Evolutionary conservation across 495 filamentous ascomycete species (phyloP), one percentile per base, ranked within the genome.

Genomic region (Bacidia rubella): DNA sequence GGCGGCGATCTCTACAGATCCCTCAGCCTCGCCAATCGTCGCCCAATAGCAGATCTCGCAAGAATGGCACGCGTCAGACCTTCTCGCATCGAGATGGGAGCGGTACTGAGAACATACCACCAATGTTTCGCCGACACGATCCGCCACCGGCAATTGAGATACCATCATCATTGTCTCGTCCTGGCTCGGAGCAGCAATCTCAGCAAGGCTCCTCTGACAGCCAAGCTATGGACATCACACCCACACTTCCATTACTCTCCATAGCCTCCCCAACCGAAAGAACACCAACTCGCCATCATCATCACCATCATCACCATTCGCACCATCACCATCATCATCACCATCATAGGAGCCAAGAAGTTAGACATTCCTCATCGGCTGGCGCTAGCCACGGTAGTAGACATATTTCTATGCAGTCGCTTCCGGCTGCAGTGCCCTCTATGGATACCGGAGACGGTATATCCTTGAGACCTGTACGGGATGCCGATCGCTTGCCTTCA

Each of bases 401-500:
- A 66, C 69, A 81, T 25, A 74, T 77, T 53, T 67, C 67, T 12
- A 73, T 82, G 43, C 84, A 87, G 59, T 75, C 85, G 24, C 69
- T 86, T 27, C 78, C 82, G 17, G 78, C 83, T 1, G 75, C 83
- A 3, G 73, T 85, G 42, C 80, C 82, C 1, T 75, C 80, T 1
- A 87, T 87, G 74, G 87, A 92, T 61, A 69, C 76, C 10, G 67
- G 75, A 24, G 86, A 90, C 63, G 79, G 78, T 11, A 90, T 93
- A 64, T 76, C 79, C 54, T 62, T 87, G 46, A 78, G 87, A 19
- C 86, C 87, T 15, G 82, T 95, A 26, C 84, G 89, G 52, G 90
- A 95, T 62, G 74, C 76, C 35, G 90, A 96, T 59, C 81, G 90
- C 47, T 74, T 96, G 17, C 85, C 85, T 11, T 90, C 86, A 52